Evolutionary conservation across 352 stramenopile genomes (phyloP).

Genomic region (Pythium oligandrum): DNA sequence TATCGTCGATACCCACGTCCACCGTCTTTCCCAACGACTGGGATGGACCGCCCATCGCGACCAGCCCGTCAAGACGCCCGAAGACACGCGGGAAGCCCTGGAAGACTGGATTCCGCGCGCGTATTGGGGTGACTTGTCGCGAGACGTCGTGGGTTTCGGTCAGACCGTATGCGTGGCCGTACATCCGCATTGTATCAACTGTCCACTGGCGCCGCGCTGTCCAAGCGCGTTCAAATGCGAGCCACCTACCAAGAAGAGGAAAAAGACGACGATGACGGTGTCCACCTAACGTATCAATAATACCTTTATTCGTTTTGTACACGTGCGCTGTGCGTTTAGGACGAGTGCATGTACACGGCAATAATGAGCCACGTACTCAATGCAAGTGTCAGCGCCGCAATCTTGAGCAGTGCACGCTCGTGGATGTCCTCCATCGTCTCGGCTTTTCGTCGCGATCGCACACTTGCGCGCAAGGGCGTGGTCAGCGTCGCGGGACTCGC

Average conservation of each 20-base stretch:
- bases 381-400: constrained; percentile 29
- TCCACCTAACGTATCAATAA: too few relatives aligned
- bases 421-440: constrained; percentile 36
- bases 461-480: constrained; percentile 10
- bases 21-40: constrained; percentile 60
- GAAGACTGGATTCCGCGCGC: constrained; percentile 60
- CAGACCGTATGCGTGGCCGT: constrained; percentile 55
- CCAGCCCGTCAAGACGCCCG: constrained; percentile 14
- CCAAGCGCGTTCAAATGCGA: constrained; percentile 36
- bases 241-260: constrained; percentile 6
- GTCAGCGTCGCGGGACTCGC: constrained; percentile 3
- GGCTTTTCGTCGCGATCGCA: constrained; percentile 18
- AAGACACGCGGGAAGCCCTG: constrained; percentile 49
- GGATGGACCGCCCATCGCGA: constrained; percentile 29
- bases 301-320: too few relatives aligned
- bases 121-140: constrained; percentile 58
- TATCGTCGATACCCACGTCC: constrained; percentile 79
- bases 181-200: constrained; percentile 48
- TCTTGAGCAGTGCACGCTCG: constrained; percentile 25
- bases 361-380: constrained; percentile 30
- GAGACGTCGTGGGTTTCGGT: constrained; percentile 69
- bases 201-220: constrained; percentile 44
- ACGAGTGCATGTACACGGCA: constrained; percentile 24
- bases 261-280: constrained; percentile 6
- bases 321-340: background rate